Base-by-base conservation (phyloP, 176 grass and related monocot genomes). In the Carex myosuroides region DNA sequence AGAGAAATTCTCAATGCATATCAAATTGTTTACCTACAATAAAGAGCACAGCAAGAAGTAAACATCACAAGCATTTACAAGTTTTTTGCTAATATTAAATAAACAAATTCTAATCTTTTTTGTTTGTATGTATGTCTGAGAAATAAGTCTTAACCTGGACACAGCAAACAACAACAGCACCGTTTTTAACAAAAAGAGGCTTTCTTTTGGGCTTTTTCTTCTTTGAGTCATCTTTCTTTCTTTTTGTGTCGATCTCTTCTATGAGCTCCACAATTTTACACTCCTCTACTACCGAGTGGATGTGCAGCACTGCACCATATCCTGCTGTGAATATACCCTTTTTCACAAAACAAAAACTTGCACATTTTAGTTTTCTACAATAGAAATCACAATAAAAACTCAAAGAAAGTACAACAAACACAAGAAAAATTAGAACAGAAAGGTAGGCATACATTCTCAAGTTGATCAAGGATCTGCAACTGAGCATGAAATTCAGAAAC, bases 301-400 rank as follows among this genome's bases (percentile, higher is more conserved):
- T 95, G 85, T 98, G 95, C 85, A 98, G 73, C 62, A 98, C 91
- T 64, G 92, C 95, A 80, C 89, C 93, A 58, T 98, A 98, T 13
- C 95, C 92, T 77, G 95, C 91, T 76, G 95, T 95, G 76, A 98
- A 98, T 87, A 98, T 98, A 81, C 92, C 95, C 95, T 24, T 98
- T 81, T 30, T 70, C 26, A 86, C 57, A 22, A 57, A 78, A 56
- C 73, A 78, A 57, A 78, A 17, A 57, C 0, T 20, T 62, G 4
- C 46, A 65, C 24, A 74, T 13, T 80, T 81, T 70, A 14, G 58
- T 65, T 54, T 52, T 60, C 44, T 67, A 57, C 21, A 70, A 18
- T 16, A 46, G 21, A 68, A 7, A 72, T 56, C n/a, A n/a, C n/a
- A n/a, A n/a, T n/a, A n/a, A 61, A 63, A 84, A 48, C 39, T 30